Percentiles rank a stretch among this genome's conserved stretches.
Evolutionary conservation across 208 protist genomes (phyloP).

Genomic region (Trypanosoma lewisi): DNA sequence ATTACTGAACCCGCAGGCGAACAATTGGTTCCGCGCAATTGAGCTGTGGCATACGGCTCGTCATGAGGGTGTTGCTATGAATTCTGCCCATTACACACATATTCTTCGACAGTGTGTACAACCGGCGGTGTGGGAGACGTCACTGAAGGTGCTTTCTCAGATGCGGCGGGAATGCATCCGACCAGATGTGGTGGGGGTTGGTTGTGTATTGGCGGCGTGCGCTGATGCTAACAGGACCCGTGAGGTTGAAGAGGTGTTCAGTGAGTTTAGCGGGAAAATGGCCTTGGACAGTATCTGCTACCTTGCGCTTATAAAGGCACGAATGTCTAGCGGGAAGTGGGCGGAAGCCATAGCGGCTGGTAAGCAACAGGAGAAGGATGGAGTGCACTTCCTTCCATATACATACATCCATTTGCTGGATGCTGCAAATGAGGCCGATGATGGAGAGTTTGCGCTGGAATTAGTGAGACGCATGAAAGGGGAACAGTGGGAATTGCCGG

Average conservation of each 20-base stretch:
- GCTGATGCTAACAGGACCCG: constrained; percentile 37
- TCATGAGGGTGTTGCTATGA: constrained; percentile 77
- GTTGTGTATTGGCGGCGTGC: constrained; percentile 58
- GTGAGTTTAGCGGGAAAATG: constrained; percentile 47
- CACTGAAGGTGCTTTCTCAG: constrained; percentile 48
- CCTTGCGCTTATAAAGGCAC: constrained; percentile 62
- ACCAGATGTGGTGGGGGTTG: constrained; percentile 70
- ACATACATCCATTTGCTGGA: constrained; percentile 68
- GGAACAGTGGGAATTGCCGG: constrained; percentile 53
- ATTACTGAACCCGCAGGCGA: constrained; percentile 60
- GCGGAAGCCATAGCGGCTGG: constrained; percentile 46
- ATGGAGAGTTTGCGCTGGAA: constrained; percentile 45
- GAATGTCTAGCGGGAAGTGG: constrained; percentile 36
- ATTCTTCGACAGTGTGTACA: constrained; percentile 80
- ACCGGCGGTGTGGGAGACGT: constrained; percentile 63
- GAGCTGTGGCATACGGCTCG: constrained; percentile 86
- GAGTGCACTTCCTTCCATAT: constrained; percentile 68
- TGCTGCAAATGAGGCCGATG: constrained; percentile 41
- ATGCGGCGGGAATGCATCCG: constrained; percentile 68
- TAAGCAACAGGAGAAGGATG: constrained; percentile 42
- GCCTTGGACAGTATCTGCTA: constrained; percentile 79
- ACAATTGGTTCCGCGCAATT: constrained; percentile 79
- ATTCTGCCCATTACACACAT: constrained; percentile 63
- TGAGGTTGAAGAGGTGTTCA: constrained; percentile 58
- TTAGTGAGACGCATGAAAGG: constrained; percentile 55